These are phyloP conservation scores for Iris pallida DNA, from an alignment of 116 monocot genomes.

Conservation along the genomic window DNA sequence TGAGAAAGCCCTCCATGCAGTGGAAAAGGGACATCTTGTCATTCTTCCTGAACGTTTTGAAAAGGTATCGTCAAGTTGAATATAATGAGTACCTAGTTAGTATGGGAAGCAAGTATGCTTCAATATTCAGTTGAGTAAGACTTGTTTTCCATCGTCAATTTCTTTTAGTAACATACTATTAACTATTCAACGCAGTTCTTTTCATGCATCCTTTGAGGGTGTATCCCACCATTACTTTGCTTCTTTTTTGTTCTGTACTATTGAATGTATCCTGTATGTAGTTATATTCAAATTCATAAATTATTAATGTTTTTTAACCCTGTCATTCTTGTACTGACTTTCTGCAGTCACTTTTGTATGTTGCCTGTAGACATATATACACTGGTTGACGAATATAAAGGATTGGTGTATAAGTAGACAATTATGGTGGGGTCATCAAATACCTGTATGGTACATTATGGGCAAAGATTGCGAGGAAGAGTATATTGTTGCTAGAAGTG, in stretches of 20 bases:
- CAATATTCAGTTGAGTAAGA: no score
- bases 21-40: slow-evolving; percentile 65
- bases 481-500: slow-evolving; percentile 83
- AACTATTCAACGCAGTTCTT: no score
- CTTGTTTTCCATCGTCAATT: no score
- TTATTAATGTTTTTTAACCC: not conserved
- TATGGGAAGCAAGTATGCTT: no score
- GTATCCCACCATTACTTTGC: no score
- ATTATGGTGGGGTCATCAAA: slow-evolving; percentile 96
- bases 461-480: slow-evolving; percentile 87
- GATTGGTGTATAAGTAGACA: slow-evolving; percentile 99
- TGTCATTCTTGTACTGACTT: not conserved
- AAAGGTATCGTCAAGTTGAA: slow-evolving; percentile 46
- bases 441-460: slow-evolving; percentile 96
- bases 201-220: no score
- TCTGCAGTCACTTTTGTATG: slow-evolving; percentile 1
- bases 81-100: no score
- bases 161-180: no score
- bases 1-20: slow-evolving; percentile 85
- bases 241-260: no score
- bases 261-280: not conserved
- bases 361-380: slow-evolving; percentile 72
- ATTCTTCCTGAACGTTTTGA: slow-evolving; percentile 96
- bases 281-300: not conserved
- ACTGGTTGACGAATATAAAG: slow-evolving; percentile 96